Conservation (phyloP, 2,329 filamentous ascomycete species). For the Claviceps fusiformis region DNA sequence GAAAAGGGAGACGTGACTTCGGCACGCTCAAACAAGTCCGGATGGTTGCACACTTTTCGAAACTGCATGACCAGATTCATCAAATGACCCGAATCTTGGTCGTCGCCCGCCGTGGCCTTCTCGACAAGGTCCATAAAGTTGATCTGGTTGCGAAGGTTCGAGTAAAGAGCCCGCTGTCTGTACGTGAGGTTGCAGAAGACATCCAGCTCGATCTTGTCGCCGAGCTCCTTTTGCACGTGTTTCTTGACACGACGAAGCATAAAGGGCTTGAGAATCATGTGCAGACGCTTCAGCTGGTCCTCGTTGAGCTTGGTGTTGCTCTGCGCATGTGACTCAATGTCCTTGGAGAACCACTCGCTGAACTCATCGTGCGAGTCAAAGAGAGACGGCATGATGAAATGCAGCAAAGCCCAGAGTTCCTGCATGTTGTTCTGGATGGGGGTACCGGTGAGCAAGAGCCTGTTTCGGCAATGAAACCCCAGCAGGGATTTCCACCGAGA, state of each 20-base stretch:
- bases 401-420: slow-evolving; percentile 89
- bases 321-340: slow-evolving; percentile 95
- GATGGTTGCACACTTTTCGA: slow-evolving; percentile 97
- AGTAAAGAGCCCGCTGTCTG: slow-evolving; percentile 85
- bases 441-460: slow-evolving; percentile 84
- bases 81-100: slow-evolving; percentile 84
- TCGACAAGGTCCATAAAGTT: slow-evolving; percentile 98
- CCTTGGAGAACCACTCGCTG: slow-evolving; percentile 88
- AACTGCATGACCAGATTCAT: slow-evolving; percentile 99
- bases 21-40: slow-evolving; percentile 88
- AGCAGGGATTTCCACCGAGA: slow-evolving; percentile 94
- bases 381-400: slow-evolving; percentile 99
- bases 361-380: slow-evolving; percentile 93
- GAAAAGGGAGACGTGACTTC: slow-evolving; percentile 81
- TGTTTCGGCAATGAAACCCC: slow-evolving; percentile 88
- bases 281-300: slow-evolving; percentile 87
- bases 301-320: slow-evolving; percentile 99
- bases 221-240: slow-evolving; percentile 96
- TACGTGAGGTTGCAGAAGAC: slow-evolving; percentile 96
- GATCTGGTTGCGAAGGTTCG: slow-evolving; percentile 87
- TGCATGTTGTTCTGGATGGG: slow-evolving; percentile 99
- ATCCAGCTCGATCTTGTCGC: slow-evolving; percentile 95
- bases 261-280: slow-evolving; percentile 98
- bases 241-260: slow-evolving; percentile 99
- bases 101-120: slow-evolving; percentile 87